A percentile compares a stretch with the other conserved stretches of the same genome.
phyloP scores from a whole-genome alignment of 2,329 filamentous ascomycete species.

The Simplicillium sp. region DNA sequence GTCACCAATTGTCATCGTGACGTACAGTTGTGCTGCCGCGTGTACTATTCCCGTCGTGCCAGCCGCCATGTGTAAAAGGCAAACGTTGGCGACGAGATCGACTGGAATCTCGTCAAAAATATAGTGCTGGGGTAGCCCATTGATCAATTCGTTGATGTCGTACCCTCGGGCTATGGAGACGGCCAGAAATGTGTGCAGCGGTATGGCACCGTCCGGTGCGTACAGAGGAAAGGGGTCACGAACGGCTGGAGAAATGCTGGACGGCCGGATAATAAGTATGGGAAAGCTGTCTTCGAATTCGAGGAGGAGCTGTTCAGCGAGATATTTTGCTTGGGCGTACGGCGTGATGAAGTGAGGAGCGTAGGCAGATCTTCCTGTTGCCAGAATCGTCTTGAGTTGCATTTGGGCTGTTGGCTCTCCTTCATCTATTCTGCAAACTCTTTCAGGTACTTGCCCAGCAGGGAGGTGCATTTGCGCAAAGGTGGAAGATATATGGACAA shows the following conservation, averaged over 20 bases:
- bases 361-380: not conserved
- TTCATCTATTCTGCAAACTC: not conserved
- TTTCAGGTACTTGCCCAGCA: not conserved
- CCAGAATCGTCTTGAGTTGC: not conserved
- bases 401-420: not conserved
- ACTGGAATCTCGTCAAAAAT: conserved; percentile 2
- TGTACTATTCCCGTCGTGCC: conserved; percentile 2
- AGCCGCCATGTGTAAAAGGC: not conserved
- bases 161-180: conserved; percentile 1
- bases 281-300: conserved; percentile 1
- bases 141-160: not conserved
- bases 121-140: not conserved
- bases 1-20: not conserved
- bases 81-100: not conserved
- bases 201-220: conserved; percentile 1
- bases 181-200: conserved; percentile 1
- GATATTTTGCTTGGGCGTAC: conserved; percentile 2
- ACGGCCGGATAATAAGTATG: not conserved
- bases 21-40: not conserved
- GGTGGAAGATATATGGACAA: conserved; percentile 3
- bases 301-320: conserved; percentile 1
- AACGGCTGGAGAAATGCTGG: not conserved
- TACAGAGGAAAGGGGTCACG: conserved; percentile 1
- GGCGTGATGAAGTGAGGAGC: conserved; percentile 2
- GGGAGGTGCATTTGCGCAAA: conserved; percentile 4